Base-by-base conservation (phyloP, 768 basidiomycete genomes). In the Amylocystis lapponica region DNA sequence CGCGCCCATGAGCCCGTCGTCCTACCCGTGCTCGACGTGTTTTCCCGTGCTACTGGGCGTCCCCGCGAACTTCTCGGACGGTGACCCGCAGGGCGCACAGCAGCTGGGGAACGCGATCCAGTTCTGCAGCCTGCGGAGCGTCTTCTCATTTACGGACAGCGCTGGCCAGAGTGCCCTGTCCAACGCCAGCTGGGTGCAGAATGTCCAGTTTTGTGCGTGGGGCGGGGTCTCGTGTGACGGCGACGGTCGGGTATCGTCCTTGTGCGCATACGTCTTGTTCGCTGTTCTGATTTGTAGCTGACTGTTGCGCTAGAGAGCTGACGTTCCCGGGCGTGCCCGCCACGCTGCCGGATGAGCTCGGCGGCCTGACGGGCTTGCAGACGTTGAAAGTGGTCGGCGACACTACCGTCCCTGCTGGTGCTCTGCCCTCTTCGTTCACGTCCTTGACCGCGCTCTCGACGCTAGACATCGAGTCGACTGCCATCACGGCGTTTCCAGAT, bases 251-350 rank as follows among this genome's bases (percentile, higher is more conserved):
- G 65, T 76, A 3, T 55, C 62, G 13, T 65, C 65, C 7, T 45
- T 76, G 74, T 75, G 31, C 50, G 73, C 65, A 12, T 34, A 19
- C 16, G 21, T 39, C 41, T 27, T 16, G 14, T 37, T n/a, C 13
- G 17, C 12, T 33, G 6, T 41, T 20, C 17, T 11, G 21, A 20
- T 21, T 5, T 29, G 11, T 16, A 10, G 22, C 49, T 50, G 31
- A 56, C 38, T 1, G 1, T 13, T 16, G 27, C 17, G 2, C n/a
- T 27, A 49, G 74, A 60, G 41, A 59, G 60, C 57, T 76, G 21
- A 65, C 63, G 0, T 74, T 68, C 47, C 74, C 74, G 7, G 72
- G 65, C 6, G 64, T 77, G 9, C 74, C 75, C n/a, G 62, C 66
- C 14, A 55, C 59, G 2, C 49, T 76, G 2, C 74, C 74, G 1